These are phyloP conservation scores for Austroboletus novae-zelandiae DNA, from an alignment of 1,284 basidiomycete species.

Conservation along the genomic window DNA sequence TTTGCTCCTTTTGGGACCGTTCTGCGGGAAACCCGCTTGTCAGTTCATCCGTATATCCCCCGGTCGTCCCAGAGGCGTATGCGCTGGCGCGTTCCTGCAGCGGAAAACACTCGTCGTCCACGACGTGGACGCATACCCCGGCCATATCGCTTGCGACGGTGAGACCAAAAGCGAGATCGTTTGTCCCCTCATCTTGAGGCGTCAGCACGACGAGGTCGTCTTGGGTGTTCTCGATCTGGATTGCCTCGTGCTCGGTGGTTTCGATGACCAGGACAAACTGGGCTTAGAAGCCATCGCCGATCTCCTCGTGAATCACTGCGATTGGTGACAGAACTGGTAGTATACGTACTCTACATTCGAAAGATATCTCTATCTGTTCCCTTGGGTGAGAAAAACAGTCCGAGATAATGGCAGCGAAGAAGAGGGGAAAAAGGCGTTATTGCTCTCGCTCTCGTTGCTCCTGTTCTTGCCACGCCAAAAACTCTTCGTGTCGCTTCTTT, in stretches of 20 bases:
- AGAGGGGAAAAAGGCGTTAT: not conserved
- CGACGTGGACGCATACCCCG: constrained; percentile 78
- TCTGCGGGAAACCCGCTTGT: constrained; percentile 87
- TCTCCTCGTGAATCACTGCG: constrained; percentile 55
- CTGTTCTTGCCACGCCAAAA: constrained; percentile 58
- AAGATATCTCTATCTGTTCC: not conserved
- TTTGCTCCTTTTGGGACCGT: constrained; percentile 73
- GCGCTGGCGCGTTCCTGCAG: constrained; percentile 71
- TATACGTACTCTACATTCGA: not conserved
- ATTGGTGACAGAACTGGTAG: constrained; percentile 41
- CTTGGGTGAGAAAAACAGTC: not conserved
- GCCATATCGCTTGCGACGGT: constrained; percentile 88
- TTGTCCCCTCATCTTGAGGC: constrained; percentile 58
- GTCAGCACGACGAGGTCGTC: constrained; percentile 36
- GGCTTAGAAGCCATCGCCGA: constrained; percentile 72
- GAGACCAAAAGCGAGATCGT: constrained; percentile 87
- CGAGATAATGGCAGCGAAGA: not conserved
- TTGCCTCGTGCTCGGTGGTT: constrained; percentile 69
- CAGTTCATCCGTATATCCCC: constrained; percentile 67
- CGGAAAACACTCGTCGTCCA: constrained; percentile 59
- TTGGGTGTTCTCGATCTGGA: constrained; percentile 86
- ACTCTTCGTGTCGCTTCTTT: constrained; percentile 78
- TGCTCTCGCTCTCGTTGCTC: constrained; percentile 13
- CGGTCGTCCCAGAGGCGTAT: constrained; percentile 69
- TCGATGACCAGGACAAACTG: constrained; percentile 68